Evolutionary conservation across 179 eudicot genomes (phyloP), one percentile per base, ranked within the genome.

Genomic region (Pouteria campechiana): DNA sequence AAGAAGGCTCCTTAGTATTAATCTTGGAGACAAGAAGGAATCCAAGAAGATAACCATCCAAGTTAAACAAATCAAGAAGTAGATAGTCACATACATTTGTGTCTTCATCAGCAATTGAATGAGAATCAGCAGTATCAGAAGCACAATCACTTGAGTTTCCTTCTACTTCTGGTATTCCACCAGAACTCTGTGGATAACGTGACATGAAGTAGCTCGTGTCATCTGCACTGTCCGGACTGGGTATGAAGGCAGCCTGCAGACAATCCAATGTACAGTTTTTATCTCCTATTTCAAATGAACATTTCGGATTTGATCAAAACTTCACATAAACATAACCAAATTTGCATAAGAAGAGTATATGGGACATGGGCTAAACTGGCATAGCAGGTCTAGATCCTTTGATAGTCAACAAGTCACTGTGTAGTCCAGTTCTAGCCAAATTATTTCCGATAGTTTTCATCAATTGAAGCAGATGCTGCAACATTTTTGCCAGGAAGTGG

Each of bases 171-270:
- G 56, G 54, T 41, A 41, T 36, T 41, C 58, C 76, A 48, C 29
- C 56, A 41, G 75, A 69, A 55, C 67, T 59, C 24, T 48, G 69
- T 7, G 61, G 44, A 44, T 60, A 72, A 16, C 83, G 64, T 34
- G 83, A 55, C 15, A 79, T 72, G 48, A 79, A 79, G 54, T 79
- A 79, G 55, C 83, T 79, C 5, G 88, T 79, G 70, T 79, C 88
- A 34, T 79, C 88, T 22, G 58, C 33, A 21, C 60, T 49, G 29
- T 79, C 76, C 3, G 64, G 76, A 2, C 69, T 71, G 29, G 88
- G 88, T 27, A 79, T 68, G 50, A 79, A 79, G 41, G 75, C 88
- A 47, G 79, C 87, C 87, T 78, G 21, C n/a, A n/a, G n/a, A n/a
- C n/a, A n/a, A n/a, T n/a, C n/a, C n/a, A n/a, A n/a, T n/a, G n/a